These are phyloP conservation scores for Hygrophoropsis aurantiaca DNA, from an alignment of 768 basidiomycete species.

Conservation along the genomic window DNA sequence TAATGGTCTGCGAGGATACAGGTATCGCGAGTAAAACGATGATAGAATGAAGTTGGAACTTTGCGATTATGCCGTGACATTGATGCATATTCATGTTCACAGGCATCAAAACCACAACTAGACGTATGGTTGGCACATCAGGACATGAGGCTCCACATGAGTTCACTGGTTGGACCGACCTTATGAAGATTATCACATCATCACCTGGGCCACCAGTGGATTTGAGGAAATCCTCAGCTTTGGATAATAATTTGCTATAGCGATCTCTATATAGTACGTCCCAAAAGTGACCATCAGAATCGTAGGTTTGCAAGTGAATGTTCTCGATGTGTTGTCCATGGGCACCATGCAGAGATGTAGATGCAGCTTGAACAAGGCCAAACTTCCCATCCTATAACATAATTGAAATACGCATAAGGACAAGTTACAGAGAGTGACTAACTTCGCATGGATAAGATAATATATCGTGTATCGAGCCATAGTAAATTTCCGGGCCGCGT, in stretches of 20 bases:
- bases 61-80: conserved; percentile 94
- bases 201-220: conserved; percentile 62
- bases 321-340: conserved; percentile 91
- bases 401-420: neutral
- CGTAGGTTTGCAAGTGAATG: conserved; percentile 76
- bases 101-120: conserved; percentile 94
- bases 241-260: conserved; percentile 59
- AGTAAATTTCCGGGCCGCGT: conserved; percentile 67
- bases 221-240: conserved; percentile 71
- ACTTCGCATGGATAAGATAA: conserved; percentile 93
- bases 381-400: conserved; percentile 72
- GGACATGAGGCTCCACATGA: neutral
- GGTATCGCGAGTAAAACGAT: conserved; percentile 77
- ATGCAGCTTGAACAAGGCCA: conserved; percentile 81
- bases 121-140: neutral
- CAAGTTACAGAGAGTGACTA: conserved; percentile 5
- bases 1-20: conserved; percentile 61
- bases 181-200: conserved; percentile 83
- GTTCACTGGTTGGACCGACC: conserved; percentile 56
- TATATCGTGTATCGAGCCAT: conserved; percentile 93
- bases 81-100: conserved; percentile 82
- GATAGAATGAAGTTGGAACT: conserved; percentile 84
- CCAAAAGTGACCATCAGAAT: conserved; percentile 75
- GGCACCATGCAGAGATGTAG: conserved; percentile 69
- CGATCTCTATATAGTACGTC: conserved; percentile 65